phyloP scores from a whole-genome alignment of 768 basidiomycete species.

The Suillus spraguei region DNA sequence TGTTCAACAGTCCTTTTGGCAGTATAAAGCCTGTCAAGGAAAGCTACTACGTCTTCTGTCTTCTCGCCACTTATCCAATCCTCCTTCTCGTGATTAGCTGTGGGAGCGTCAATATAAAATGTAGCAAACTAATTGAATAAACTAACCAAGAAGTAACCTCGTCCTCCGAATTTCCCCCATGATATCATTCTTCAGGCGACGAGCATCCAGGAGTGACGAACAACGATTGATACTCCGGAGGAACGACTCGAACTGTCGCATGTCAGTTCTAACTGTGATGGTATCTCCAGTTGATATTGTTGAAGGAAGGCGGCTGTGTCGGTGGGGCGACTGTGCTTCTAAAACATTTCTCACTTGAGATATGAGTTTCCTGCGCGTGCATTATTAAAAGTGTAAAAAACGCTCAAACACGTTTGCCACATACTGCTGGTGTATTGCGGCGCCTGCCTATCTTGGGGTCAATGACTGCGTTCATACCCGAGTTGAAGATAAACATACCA shows the following conservation, averaged over 20 bases:
- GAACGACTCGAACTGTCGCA: conserved; percentile 89
- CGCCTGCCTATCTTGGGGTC: conserved; percentile 50
- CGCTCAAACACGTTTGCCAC: background rate
- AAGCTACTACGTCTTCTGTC: conserved; percentile 84
- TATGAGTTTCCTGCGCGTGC: conserved; percentile 65
- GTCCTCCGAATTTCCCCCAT: conserved; percentile 89
- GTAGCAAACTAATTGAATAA: background rate
- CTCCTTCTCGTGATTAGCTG: conserved; percentile 85
- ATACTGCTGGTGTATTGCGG: conserved; percentile 69
- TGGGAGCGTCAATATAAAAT: conserved; percentile 7
- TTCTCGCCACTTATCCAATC: conserved; percentile 88
- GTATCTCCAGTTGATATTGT: conserved; percentile 54
- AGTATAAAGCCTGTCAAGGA: conserved; percentile 84
- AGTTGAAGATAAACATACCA: conserved; percentile 55
- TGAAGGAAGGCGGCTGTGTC: conserved; percentile 45
- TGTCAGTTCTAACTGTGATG: conserved; percentile 81
- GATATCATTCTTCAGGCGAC: conserved; percentile 89
- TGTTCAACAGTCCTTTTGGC: conserved; percentile 89
- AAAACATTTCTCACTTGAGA: conserved; percentile 85
- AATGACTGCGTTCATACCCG: background rate
- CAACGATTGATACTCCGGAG: conserved; percentile 81
- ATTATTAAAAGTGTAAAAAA: conserved; percentile 11
- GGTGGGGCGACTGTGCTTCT: conserved; percentile 73
- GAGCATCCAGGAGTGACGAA: conserved; percentile 85
- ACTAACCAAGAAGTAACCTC: conserved; percentile 66